A percentile compares a stretch with the other conserved stretches of the same genome.
These are phyloP conservation scores for Mortierella sp. DNA, from an alignment of 371 early-diverging fungal species.

Conservation along the genomic window DNA sequence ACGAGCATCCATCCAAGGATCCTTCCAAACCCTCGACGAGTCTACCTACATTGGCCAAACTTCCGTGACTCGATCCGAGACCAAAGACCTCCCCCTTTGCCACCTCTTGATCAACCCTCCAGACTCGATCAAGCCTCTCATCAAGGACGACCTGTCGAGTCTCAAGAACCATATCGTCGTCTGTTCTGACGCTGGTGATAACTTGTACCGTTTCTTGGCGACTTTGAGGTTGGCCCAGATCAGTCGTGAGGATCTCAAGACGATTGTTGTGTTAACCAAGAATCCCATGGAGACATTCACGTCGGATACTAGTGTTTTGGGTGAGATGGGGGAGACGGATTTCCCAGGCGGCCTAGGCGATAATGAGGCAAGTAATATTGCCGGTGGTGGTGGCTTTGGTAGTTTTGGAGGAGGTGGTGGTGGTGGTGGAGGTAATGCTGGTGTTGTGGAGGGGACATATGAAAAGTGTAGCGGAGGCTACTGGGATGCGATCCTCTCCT, in stretches of 20 bases:
- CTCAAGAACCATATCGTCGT: constrained; percentile 44
- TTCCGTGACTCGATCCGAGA: constrained; percentile 45
- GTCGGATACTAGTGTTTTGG: constrained; percentile 8
- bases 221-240: constrained; percentile 51
- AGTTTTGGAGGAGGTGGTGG: not conserved
- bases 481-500: constrained; percentile 61
- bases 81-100: constrained; percentile 61
- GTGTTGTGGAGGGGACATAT: not conserved
- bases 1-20: constrained; percentile 8
- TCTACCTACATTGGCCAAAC: constrained; percentile 54
- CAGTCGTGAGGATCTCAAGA: constrained; percentile 38
- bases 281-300: constrained; percentile 30
- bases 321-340: constrained; percentile 7
- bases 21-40: constrained; percentile 38
- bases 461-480: constrained; percentile 1
- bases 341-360: not conserved
- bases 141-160: constrained; percentile 40
- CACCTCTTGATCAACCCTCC: constrained; percentile 64
- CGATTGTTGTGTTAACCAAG: constrained; percentile 46
- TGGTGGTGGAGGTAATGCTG: too few relatives aligned
- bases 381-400: not conserved
- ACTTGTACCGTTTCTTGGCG: constrained; percentile 45
- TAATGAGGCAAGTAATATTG: not conserved
- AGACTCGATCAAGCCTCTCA: constrained; percentile 29
- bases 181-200: constrained; percentile 36